Base-by-base conservation (phyloP, 768 basidiomycete genomes). In the Trametes cinnabarina region DNA sequence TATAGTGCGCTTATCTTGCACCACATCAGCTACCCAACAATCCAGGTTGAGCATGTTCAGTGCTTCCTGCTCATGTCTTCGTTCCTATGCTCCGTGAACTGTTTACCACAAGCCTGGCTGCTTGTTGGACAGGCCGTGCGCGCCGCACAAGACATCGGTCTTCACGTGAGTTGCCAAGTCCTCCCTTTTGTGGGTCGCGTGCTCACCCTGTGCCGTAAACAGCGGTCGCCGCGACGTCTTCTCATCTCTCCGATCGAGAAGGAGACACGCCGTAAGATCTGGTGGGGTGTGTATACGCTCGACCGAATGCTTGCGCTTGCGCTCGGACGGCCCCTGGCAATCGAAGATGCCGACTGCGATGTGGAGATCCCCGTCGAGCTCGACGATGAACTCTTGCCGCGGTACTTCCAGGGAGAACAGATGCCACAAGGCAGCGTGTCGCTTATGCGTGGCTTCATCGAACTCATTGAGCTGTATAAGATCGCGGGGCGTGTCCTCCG, bases 71-170 rank as follows among this genome's bases (percentile, higher is more conserved):
- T 96, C 54, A 82, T 94, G 81, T 88, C 93, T 50, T 88, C 92
- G 1, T 95, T 94, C 76, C 77, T 96, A 58, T 94, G 93, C 69
- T 93, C 92, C 52, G 81, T 95, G 65, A 96, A 96, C 68, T 94
- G 93, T 68, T 82, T 96, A 50, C 94, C 94, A 3, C 94, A 94
- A 73, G 92, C 93, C 28, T 96, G 94, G 94, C 83, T 95, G 61
- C 79, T 94, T 56, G 83, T 94, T 53, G 94, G 94, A 41, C 94
- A 95, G 71, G 94, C 91, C 22, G 84, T 96, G 46, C 85, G 94
- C 58, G 85, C 85, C 58, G 93, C 90, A 3, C 94, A 95, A 71
- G 94, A 96, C 74, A 78, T 95, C 40, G 94, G 94, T 43, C 81
- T 96, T 65, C 94, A 95, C 75, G 92, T 94, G 74, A 78, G 91